These are phyloP conservation scores for Eragrostis nindensis DNA, from an alignment of 176 grass and related monocot genomes.

Conservation along the genomic window DNA sequence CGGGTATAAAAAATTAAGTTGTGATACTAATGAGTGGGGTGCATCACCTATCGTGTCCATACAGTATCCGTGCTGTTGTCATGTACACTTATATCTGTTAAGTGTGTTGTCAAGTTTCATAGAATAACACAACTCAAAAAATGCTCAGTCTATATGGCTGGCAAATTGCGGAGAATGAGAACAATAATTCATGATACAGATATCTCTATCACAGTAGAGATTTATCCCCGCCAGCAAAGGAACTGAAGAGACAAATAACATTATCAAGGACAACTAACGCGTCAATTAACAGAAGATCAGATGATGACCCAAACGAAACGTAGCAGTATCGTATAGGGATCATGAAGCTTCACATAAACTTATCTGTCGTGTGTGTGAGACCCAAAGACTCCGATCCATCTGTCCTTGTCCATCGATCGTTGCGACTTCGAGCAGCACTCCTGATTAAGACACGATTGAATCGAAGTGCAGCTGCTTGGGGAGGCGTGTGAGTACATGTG, in stretches of 20 bases:
- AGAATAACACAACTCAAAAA: not conserved
- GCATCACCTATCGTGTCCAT: constrained; percentile 29
- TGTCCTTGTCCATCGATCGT: constrained; percentile 10
- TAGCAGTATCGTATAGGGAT: not conserved
- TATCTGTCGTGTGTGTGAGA: not conserved
- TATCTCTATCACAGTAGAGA: not conserved
- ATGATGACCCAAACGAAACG: not conserved
- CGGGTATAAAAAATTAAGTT: constrained; percentile 14
- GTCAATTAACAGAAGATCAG: not conserved
- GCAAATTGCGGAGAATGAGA: not conserved
- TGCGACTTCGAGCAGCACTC: not conserved
- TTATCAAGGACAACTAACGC: not conserved
- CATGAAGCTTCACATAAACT: constrained; percentile 1
- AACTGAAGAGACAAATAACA: not conserved
- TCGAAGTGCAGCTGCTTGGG: constrained; percentile 22
- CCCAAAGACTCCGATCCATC: not conserved
- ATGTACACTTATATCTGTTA: not conserved
- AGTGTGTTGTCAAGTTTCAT: constrained; percentile 9
- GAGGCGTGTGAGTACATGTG: constrained; percentile 35
- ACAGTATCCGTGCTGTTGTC: not conserved
- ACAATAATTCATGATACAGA: not conserved
- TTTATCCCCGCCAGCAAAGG: not conserved
- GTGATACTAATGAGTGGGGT: constrained; percentile 20
- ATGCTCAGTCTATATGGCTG: not conserved
- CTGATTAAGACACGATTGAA: constrained; percentile 33